These are phyloP conservation scores for Neurospora sp. DNA, from an alignment of 495 filamentous ascomycete genomes.

Conservation along the genomic window DNA sequence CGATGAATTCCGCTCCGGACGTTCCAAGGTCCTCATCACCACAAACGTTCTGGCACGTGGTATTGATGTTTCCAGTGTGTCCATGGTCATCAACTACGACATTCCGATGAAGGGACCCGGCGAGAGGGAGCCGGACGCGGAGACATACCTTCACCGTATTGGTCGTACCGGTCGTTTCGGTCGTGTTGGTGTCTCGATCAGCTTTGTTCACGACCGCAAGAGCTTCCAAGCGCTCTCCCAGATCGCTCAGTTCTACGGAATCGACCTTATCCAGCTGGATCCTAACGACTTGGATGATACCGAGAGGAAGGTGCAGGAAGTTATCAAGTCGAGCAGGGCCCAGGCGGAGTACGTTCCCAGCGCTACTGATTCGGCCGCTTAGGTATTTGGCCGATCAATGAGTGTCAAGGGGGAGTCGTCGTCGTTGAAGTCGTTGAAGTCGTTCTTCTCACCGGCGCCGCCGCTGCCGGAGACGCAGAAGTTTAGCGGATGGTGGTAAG, in stretches of 20 bases:
- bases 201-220: constrained; percentile 71
- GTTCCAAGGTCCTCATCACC: constrained; percentile 94
- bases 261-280: constrained; percentile 40
- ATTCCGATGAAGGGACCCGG: constrained; percentile 49
- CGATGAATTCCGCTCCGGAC: constrained; percentile 73
- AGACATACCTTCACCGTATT: constrained; percentile 97
- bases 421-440: not conserved
- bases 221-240: constrained; percentile 64
- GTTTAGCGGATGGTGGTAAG: not conserved
- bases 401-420: not conserved
- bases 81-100: constrained; percentile 95
- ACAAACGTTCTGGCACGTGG: constrained; percentile 96
- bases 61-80: constrained; percentile 93
- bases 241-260: constrained; percentile 61
- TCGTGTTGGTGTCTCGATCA: constrained; percentile 90
- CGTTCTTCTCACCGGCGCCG: not conserved
- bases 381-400: not conserved
- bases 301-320: constrained; percentile 68
- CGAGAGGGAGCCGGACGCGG: constrained; percentile 55
- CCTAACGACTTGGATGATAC: constrained; percentile 74
- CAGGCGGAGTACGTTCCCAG: constrained; percentile 46
- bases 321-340: constrained; percentile 72
- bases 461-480: not conserved
- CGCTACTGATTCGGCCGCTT: constrained; percentile 9
- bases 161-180: constrained; percentile 96